Evolutionary conservation across 2,329 filamentous ascomycete genomes (phyloP).

Genomic region (Monosporascus cannonballus): DNA sequence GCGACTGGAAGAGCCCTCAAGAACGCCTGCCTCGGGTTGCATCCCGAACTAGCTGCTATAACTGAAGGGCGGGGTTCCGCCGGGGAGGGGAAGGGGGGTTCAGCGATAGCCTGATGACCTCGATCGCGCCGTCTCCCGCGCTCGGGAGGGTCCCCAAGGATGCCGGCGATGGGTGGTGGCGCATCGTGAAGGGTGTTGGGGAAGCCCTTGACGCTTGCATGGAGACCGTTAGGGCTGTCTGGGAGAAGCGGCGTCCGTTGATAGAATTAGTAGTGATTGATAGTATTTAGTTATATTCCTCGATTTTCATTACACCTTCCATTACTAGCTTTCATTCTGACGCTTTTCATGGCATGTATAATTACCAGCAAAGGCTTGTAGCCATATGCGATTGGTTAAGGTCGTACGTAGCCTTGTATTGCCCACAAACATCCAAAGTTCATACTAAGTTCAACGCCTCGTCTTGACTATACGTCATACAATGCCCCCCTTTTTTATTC

Average conservation of each 20-base stretch:
- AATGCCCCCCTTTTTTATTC: background rate
- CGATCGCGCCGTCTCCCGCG: conserved; percentile 9
- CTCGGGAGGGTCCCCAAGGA: conserved; percentile 17
- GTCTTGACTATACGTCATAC: too few species aligned
- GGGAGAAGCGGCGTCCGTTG: conserved; percentile 11
- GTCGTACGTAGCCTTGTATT: background rate
- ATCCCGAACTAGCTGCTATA: conserved; percentile 7
- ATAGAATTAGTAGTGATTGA: conserved; percentile 12
- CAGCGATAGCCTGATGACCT: conserved; percentile 10
- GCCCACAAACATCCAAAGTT: too few species aligned
- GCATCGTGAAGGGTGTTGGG: conserved; percentile 4
- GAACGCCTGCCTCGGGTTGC: conserved; percentile 11
- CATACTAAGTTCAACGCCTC: too few species aligned
- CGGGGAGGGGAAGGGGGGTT: background rate
- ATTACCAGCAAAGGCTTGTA: background rate
- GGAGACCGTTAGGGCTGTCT: conserved; percentile 10
- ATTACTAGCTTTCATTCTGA: too few species aligned
- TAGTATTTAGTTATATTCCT: background rate
- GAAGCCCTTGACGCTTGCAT: conserved; percentile 9
- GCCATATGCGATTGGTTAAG: background rate
- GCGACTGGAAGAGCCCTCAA: conserved; percentile 10
- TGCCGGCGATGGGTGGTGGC: conserved; percentile 14
- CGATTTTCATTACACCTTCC: too few species aligned
- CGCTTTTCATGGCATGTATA: too few species aligned
- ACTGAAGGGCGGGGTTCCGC: background rate